Percentiles rank a stretch among this genome's conserved stretches.
Conservation (phyloP, 31 red algal genomes). For the Asparagopsis taxiformis region DNA sequence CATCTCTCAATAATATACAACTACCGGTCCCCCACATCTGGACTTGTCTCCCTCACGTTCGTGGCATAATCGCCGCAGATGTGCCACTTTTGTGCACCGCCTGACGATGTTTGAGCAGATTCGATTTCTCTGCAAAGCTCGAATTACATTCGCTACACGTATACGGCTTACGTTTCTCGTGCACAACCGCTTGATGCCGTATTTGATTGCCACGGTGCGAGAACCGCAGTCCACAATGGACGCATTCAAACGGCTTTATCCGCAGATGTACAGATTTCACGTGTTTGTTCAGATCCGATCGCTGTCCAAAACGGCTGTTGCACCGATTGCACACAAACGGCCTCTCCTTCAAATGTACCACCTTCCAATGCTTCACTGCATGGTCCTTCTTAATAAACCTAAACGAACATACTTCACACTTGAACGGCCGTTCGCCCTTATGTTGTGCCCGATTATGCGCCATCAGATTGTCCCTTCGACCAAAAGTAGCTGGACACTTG, state of each 20-base stretch:
- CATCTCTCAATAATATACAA: constrained; percentile 1
- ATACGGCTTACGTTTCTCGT: constrained; percentile 73
- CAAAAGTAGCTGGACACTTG: constrained; percentile 30
- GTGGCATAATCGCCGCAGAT: neutral
- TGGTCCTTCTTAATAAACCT: constrained; percentile 73
- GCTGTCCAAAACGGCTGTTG: constrained; percentile 54
- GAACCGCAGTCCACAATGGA: constrained; percentile 60
- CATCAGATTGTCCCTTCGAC: constrained; percentile 36
- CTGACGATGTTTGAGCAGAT: constrained; percentile 66
- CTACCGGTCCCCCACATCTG: neutral
- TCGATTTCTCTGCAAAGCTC: constrained; percentile 70
- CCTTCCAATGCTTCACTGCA: constrained; percentile 60
- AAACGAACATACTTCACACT: constrained; percentile 50
- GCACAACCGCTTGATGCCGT: constrained; percentile 65
- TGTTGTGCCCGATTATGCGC: constrained; percentile 45
- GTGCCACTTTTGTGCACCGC: constrained; percentile 45
- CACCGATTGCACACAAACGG: constrained; percentile 67
- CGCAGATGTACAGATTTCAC: constrained; percentile 59
- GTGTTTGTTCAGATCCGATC: constrained; percentile 69
- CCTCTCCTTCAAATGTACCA: constrained; percentile 72
- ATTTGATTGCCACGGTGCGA: constrained; percentile 72
- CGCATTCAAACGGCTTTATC: constrained; percentile 71
- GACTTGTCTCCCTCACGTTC: neutral
- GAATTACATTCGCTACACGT: constrained; percentile 28
- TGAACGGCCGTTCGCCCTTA: constrained; percentile 50